A percentile compares a stretch with the other conserved stretches of the same genome.
Evolutionary conservation across 805 yeast species (phyloP).

Genomic region (Grigorovia humatica): DNA sequence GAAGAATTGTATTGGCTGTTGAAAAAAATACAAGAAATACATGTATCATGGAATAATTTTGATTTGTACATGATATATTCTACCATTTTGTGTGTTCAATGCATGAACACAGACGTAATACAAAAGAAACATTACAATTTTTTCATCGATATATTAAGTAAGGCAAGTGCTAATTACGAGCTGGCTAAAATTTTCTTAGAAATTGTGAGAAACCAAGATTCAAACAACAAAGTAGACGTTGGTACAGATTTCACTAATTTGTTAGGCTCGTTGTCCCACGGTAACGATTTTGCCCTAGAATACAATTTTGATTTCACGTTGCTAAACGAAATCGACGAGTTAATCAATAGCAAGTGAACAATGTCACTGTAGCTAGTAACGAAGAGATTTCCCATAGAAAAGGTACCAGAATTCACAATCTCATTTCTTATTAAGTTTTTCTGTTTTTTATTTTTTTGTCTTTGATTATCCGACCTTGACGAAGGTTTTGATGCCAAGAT

Average conservation of each 20-base stretch:
- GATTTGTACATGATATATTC: slow-evolving; percentile 23
- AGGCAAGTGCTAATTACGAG: slow-evolving; percentile 19
- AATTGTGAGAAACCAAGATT: slow-evolving; percentile 3
- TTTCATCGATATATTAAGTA: slow-evolving; percentile 14
- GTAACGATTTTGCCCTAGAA: slow-evolving; percentile 24
- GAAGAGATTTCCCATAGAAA: no score
- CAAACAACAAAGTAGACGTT: slow-evolving; percentile 9
- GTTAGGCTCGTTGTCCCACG: slow-evolving; percentile 21
- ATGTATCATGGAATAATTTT: slow-evolving; percentile 15
- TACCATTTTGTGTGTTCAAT: slow-evolving; percentile 20
- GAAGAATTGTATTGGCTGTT: slow-evolving; percentile 17
- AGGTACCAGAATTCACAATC: no score
- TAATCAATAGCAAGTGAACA: slow-evolving; percentile 10
- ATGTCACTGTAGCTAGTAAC: not conserved
- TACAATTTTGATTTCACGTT: slow-evolving; percentile 24
- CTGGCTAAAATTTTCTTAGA: slow-evolving; percentile 22
- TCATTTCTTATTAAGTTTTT: no score
- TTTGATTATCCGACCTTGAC: no score
- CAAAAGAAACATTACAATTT: slow-evolving; percentile 8
- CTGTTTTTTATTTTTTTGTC: no score
- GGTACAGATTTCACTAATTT: slow-evolving; percentile 15
- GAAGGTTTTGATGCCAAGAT: not conserved
- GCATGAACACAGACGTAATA: slow-evolving; percentile 18
- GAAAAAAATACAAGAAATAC: slow-evolving; percentile 13
- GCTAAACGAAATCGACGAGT: slow-evolving; percentile 22